These are phyloP conservation scores for Xylariaceae sp. DNA, from an alignment of 2,329 filamentous ascomycete species.

Conservation along the genomic window DNA sequence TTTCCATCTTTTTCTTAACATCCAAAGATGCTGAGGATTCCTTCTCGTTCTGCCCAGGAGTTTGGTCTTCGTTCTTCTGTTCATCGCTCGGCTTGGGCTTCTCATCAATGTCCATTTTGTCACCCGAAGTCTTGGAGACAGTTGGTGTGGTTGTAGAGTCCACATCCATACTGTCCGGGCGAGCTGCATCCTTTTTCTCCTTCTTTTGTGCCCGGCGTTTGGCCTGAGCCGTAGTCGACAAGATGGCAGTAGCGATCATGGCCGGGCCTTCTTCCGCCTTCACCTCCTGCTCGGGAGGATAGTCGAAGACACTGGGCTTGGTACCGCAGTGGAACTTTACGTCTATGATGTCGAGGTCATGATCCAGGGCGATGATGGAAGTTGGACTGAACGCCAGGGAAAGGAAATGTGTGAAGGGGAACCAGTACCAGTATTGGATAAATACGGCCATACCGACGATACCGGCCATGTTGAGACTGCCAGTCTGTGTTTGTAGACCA, in stretches of 20 bases:
- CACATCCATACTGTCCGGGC: slow-evolving; percentile 91
- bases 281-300: slow-evolving; percentile 92
- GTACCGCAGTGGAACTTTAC: slow-evolving; percentile 97
- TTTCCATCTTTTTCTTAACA: slow-evolving; percentile 83
- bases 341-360: slow-evolving; percentile 85
- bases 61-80: slow-evolving; percentile 52
- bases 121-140: slow-evolving; percentile 53
- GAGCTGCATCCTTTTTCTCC: slow-evolving; percentile 64
- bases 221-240: slow-evolving; percentile 94
- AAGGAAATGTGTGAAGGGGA: slow-evolving; percentile 96
- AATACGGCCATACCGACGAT: slow-evolving; percentile 98
- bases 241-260: slow-evolving; percentile 87
- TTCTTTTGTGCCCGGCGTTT: slow-evolving; percentile 93
- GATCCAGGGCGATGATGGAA: slow-evolving; percentile 88
- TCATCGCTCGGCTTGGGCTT: slow-evolving; percentile 49
- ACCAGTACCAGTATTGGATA: slow-evolving; percentile 99
- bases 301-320: slow-evolving; percentile 92
- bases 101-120: slow-evolving; percentile 86
- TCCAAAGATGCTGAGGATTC: slow-evolving; percentile 49
- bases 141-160: slow-evolving; percentile 73
- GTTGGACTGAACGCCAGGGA: slow-evolving; percentile 96
- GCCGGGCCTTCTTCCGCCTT: slow-evolving; percentile 92
- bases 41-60: slow-evolving; percentile 48
- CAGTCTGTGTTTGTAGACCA: slow-evolving; percentile 92
- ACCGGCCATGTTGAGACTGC: slow-evolving; percentile 96